Conservation (phyloP, 805 yeast species). For the Clavispora vitiphila region DNA sequence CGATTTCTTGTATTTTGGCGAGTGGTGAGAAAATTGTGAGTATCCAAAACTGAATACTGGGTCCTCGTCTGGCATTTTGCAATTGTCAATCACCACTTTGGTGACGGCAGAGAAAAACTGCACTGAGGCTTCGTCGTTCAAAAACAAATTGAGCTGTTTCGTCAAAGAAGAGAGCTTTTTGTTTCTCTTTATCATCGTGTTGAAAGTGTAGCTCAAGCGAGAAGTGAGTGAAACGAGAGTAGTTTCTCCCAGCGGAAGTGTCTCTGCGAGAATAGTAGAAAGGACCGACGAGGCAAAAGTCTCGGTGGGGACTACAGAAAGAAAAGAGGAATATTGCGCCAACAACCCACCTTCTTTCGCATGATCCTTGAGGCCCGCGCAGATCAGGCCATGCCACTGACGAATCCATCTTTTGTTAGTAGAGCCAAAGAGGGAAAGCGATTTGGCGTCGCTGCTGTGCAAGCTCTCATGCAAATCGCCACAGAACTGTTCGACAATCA, state of each 20-base stretch:
- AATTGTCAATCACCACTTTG: slow-evolving; percentile 12
- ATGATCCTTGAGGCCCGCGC: slow-evolving; percentile 4
- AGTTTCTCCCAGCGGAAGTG: slow-evolving; percentile 14
- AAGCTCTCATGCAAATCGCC: slow-evolving; percentile 4
- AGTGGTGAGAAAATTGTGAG: not conserved
- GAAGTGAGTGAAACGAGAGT: slow-evolving; percentile 15
- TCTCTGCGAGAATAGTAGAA: slow-evolving; percentile 16
- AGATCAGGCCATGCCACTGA: slow-evolving; percentile 2
- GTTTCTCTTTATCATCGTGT: slow-evolving; percentile 8
- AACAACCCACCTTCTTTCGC: slow-evolving; percentile 2
- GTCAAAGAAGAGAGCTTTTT: slow-evolving; percentile 5
- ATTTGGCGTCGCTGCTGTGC: slow-evolving; percentile 2
- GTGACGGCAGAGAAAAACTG: slow-evolving; percentile 16
- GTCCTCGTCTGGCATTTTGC: slow-evolving; percentile 6
- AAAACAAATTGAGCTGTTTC: slow-evolving; percentile 8
- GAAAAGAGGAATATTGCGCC: slow-evolving; percentile 9
- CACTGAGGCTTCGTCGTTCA: slow-evolving; percentile 16
- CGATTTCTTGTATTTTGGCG: slow-evolving; percentile 2
- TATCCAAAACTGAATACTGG: slow-evolving; percentile 4
- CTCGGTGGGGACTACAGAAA: slow-evolving; percentile 13
- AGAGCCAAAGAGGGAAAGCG: slow-evolving; percentile 3
- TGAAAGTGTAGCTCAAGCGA: slow-evolving; percentile 9
- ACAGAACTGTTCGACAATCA: slow-evolving; percentile 23
- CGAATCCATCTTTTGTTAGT: slow-evolving; percentile 7
- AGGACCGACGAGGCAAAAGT: slow-evolving; percentile 15